Percentiles rank a stretch among this genome's conserved stretches.
These are phyloP conservation scores for Aspergillus chevalieri DNA, from an alignment of 2,329 filamentous ascomycete genomes.

Conservation along the genomic window DNA sequence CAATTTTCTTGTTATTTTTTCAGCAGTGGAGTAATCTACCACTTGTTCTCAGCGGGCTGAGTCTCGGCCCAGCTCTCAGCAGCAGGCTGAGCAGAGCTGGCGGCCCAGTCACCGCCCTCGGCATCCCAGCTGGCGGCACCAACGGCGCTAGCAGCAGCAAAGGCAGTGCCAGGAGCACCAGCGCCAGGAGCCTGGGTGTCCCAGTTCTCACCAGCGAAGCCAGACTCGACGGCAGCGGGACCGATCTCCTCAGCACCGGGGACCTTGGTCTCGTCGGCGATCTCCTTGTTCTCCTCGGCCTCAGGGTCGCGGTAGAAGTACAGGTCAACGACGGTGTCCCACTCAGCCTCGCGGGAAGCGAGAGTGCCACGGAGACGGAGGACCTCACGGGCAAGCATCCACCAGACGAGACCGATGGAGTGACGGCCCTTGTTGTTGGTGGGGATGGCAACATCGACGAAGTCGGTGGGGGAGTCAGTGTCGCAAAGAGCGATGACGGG, in stretches of 20 bases:
- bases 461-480: conserved; percentile 98
- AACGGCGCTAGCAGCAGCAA: conserved; percentile 64
- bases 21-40: conserved; percentile 25
- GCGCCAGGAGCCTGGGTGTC: conserved; percentile 64
- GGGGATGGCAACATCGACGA: conserved; percentile 98
- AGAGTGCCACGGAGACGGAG: conserved; percentile 97
- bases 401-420: conserved; percentile 97
- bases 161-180: conserved; percentile 57
- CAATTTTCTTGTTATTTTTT: conserved; percentile 5
- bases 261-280: conserved; percentile 74
- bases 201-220: conserved; percentile 76
- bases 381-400: conserved; percentile 99
- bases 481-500: conserved; percentile 98
- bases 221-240: conserved; percentile 68
- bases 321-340: conserved; percentile 99
- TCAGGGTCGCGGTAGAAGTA: conserved; percentile 99
- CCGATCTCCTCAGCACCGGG: conserved; percentile 80
- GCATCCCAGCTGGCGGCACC: conserved; percentile 59
- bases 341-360: conserved; percentile 89
- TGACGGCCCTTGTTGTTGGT: conserved; percentile 99
- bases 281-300: conserved; percentile 97
- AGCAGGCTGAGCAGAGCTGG: conserved; percentile 34
- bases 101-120: conserved; percentile 50
- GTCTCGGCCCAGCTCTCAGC: conserved; percentile 38
- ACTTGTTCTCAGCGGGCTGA: conserved; percentile 32